A percentile compares a stretch with the other conserved stretches of the same genome.
Evolutionary conservation across 371 early-diverging fungal genomes (phyloP).

Genomic region (Actinomortierella ambigua): DNA sequence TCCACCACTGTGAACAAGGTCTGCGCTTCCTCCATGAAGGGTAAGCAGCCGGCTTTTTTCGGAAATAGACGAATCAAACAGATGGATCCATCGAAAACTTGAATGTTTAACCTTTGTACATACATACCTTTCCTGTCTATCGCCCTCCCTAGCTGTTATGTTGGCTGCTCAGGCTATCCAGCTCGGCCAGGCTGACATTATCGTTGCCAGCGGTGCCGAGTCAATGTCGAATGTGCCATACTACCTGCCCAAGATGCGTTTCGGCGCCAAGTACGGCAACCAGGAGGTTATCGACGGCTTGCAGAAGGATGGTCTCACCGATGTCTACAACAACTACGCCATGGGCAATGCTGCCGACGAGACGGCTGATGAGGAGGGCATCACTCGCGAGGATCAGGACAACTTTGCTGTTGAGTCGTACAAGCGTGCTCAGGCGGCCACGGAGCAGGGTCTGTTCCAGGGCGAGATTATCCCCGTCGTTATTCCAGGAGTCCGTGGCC

Average conservation of each 20-base stretch:
- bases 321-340: slow-evolving; percentile 82
- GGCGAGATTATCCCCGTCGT: slow-evolving; percentile 90
- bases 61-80: no score
- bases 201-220: slow-evolving; percentile 95
- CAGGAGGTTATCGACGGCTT: slow-evolving; percentile 86
- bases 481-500: slow-evolving; percentile 83
- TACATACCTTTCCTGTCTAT: no score
- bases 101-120: no score
- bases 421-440: slow-evolving; percentile 87
- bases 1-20: slow-evolving; percentile 98
- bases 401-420: slow-evolving; percentile 88
- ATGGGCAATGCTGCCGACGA: slow-evolving; percentile 97
- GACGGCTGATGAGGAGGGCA: slow-evolving; percentile 82
- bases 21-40: slow-evolving; percentile 97
- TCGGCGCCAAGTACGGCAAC: slow-evolving; percentile 87
- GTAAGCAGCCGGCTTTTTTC: slow-evolving; percentile 47
- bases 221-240: slow-evolving; percentile 97
- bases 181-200: slow-evolving; percentile 76
- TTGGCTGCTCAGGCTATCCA: slow-evolving; percentile 88
- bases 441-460: slow-evolving; percentile 72
- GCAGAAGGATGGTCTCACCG: slow-evolving; percentile 91
- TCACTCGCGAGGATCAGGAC: slow-evolving; percentile 89
- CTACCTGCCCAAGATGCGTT: slow-evolving; percentile 84
- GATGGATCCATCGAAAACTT: no score
- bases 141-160: slow-evolving; percentile 60